Conservation (phyloP, 805 yeast genomes). For the Yarrowia hollandica region DNA sequence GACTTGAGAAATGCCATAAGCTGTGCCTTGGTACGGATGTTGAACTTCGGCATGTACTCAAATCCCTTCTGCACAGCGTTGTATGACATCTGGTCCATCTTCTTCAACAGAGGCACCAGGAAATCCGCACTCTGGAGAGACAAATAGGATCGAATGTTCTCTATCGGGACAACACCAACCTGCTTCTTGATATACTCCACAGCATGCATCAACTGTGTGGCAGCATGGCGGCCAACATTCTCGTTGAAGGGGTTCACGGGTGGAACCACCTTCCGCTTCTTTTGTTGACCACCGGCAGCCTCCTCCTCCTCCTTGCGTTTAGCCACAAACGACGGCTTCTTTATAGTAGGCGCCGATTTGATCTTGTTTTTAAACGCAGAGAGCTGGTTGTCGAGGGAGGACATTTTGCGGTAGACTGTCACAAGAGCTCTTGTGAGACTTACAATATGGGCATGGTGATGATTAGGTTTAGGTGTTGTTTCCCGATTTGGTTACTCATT, state of each 20-base stretch:
- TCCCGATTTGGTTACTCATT: not conserved
- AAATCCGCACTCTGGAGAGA: slow-evolving; percentile 61
- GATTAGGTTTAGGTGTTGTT: not conserved
- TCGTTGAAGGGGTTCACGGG: slow-evolving; percentile 42
- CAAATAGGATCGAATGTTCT: slow-evolving; percentile 66
- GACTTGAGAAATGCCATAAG: slow-evolving; percentile 68
- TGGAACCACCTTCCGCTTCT: slow-evolving; percentile 33
- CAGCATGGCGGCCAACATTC: slow-evolving; percentile 57
- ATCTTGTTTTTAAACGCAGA: slow-evolving; percentile 65
- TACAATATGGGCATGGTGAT: slow-evolving; percentile 5
- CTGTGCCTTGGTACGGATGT: slow-evolving; percentile 78
- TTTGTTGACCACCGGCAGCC: slow-evolving; percentile 26
- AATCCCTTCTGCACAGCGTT: slow-evolving; percentile 62
- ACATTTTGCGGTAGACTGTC: slow-evolving; percentile 34
- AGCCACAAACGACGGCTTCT: slow-evolving; percentile 32
- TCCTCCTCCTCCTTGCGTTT: slow-evolving; percentile 18
- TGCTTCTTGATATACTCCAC: slow-evolving; percentile 77
- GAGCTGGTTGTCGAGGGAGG: slow-evolving; percentile 54
- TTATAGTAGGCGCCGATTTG: slow-evolving; percentile 52
- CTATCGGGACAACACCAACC: slow-evolving; percentile 68
- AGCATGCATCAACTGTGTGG: slow-evolving; percentile 86
- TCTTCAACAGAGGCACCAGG: slow-evolving; percentile 68
- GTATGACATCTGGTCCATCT: slow-evolving; percentile 73
- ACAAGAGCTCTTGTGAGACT: not conserved
- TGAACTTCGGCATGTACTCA: slow-evolving; percentile 86